Evolutionary conservation across 345 rosid genomes (phyloP).

Genomic region (Pugionium cornutum): DNA sequence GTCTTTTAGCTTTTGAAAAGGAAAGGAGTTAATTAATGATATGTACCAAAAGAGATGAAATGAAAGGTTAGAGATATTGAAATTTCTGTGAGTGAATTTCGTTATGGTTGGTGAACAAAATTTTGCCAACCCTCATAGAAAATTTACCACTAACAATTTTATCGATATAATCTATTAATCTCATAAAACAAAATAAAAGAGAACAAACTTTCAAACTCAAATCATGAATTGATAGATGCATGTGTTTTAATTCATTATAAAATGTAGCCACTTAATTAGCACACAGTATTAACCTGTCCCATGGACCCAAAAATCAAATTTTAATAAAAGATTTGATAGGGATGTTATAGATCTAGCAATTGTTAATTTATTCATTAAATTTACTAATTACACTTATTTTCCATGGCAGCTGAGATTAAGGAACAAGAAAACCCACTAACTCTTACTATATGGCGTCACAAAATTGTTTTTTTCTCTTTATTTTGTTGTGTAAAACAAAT

Average conservation of each 20-base stretch:
- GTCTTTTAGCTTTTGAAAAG: conserved; percentile 26
- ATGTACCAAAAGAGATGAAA: conserved; percentile 36
- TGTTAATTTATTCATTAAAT: conserved; percentile 3
- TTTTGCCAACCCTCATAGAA: conserved; percentile 46
- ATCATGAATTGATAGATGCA: conserved; percentile 26
- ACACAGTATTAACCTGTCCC: conserved; percentile 36
- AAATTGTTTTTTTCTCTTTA: conserved; percentile 6
- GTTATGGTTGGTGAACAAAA: conserved; percentile 56
- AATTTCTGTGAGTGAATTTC: conserved; percentile 39
- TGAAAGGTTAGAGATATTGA: conserved; percentile 32
- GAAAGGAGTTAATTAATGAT: conserved; percentile 37
- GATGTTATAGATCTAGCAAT: conserved; percentile 31
- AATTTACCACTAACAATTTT: conserved; percentile 34
- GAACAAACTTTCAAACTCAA: conserved; percentile 18
- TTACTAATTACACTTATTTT: conserved; percentile 28
- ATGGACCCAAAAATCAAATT: conserved; percentile 36
- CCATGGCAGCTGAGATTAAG: conserved; percentile 44
- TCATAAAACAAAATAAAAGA: conserved; percentile 1
- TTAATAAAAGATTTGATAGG: conserved; percentile 40
- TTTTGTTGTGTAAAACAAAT: conserved; percentile 12
- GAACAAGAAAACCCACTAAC: conserved; percentile 37
- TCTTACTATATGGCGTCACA: conserved; percentile 41
- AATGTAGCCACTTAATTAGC: conserved; percentile 31
- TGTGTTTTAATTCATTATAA: conserved; percentile 21
- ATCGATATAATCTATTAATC: conserved; percentile 17